Base-by-base conservation (phyloP, 2,329 filamentous ascomycete genomes). In the Aureobasidium sp. region DNA sequence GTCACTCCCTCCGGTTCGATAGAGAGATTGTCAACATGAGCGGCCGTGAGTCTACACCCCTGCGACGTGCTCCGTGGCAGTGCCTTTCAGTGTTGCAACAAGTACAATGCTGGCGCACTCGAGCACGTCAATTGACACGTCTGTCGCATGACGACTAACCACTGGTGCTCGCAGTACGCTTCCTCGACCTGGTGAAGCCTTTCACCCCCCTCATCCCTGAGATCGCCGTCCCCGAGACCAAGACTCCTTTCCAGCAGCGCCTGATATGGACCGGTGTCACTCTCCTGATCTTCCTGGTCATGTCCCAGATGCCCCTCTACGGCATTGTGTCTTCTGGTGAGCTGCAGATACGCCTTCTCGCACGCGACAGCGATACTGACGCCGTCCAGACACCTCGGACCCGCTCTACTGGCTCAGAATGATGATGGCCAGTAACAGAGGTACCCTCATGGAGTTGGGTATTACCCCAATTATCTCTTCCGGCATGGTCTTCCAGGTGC, bases 141-240 rank as follows among this genome's bases (percentile, higher is more conserved):
- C 45, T 49, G 57, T 52, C 49, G 58, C 49, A 52, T 53, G 47
- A 25, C 47, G 12, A 56, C 60, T 62, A 56, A 44, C 41, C 29
- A 68, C 67, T 71, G 72, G 70, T 71, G 69, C 52, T 29, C 61
- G 22, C 69, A 97, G 93, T 99, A 81, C 92, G 94, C 78, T 99
- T 99, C 77, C 93, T 99, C 82, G 94, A 99, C 81, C 86, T 97
- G 78, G 94, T 99, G 82, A 99, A 99, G 82, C 94, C 94, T 75
- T 99, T 99, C 78, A 91, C 95, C 84, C 93, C 94, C 82, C 91
- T 97, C 86, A 90, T 99, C 78, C 94, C 94, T 75, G 94, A 99
- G 88, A 94, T 99, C 80, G 89, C 93, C 82, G 89, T 95, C 75
- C 94, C 94, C 70, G 94, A 99, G 82, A 96, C 92, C 77, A 97